Evolutionary conservation across 1,139 yeast genomes (phyloP), one percentile per base, ranked within the genome.

Genomic region (Pneumocystis carinii): DNA sequence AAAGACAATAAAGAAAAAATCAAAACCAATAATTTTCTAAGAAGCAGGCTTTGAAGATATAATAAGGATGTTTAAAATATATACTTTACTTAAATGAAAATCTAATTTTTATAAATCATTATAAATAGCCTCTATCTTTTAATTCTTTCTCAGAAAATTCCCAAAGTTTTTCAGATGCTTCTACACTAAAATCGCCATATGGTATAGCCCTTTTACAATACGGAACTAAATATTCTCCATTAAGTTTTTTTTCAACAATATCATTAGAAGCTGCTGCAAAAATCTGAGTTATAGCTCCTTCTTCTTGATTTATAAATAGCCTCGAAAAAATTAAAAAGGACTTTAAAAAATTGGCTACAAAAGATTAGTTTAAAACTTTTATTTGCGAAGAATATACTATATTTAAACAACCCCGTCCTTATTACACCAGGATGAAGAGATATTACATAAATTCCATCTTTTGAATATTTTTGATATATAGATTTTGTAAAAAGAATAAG

Each of bases 341-440:
- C 2, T 41, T 59, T 14, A 48, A 27, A 27, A 41, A 57, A 7
- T 19, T 12, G 2, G 48, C 42, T 35, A 39, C 39, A 19, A 59
- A 59, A 42, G 41, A 32, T 17, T 27, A 36, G 3, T 59, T 42
- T 14, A 53, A 37, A n/a, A 59, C 55, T 37, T 48, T 59, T 24
- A 39, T 32, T 19, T 27, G 14, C 38, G 38, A 17, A 38, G 19
- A 29, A 35, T 24, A 17, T 60, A 59, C 32, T 24, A 37, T n/a
- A 62, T 24, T 59, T 64, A 56, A 62, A 65, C 36, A 68, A 63
- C 7, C 62, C 63, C 1, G 70, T 67, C 19, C 56, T 57, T 35
- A 67, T 63, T 14, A 66, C 61, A 56, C 70, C 70, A 0, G 70
- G 70, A 53, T 68, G 69, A 42, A 65, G 58, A 17, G 66, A 64